Evolutionary conservation across 345 rosid species (phyloP), one percentile per base, ranked within the genome.

Genomic region (Moringa oleifera): DNA sequence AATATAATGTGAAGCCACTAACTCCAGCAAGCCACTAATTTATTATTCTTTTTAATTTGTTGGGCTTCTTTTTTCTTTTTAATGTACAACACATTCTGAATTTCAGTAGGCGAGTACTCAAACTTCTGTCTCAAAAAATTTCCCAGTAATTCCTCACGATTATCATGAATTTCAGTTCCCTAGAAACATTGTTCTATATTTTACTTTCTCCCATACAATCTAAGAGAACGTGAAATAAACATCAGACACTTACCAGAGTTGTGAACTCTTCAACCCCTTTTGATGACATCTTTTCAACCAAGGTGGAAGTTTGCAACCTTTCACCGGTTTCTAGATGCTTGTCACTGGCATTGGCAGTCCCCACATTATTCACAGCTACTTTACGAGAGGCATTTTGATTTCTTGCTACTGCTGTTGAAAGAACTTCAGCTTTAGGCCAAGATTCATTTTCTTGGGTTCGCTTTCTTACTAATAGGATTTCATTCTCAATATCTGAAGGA

Each of bases 311-410:
- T n/a, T 55, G 22, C 47, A 54, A 16, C 36, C 18, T 55, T 51
- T 55, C 58, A 55, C 53, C 69, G 28, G 22, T 70, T 65, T 66
- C 67, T 45, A 59, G 22, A 50, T 66, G 58, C 22, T 63, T 52
- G 22, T 69, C 55, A 59, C 25, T 56, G 17, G 57, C 50, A 46
- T 67, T 68, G 52, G 1, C 58, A 52, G 50, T 59, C 63, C 58
- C 55, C 57, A 55, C 47, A 58, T 64, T 53, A 37, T 65, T 17
- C 19, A 20, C 21, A 67, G 66, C 22, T 55, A 20, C 47, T 0
- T 22, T 51, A 20, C 45, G 57, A 12, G 57, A 15, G 20, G 13
- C 71, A 59, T 47, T 61, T 69, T 59, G 70, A 58, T 51, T 25
- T 59, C 20, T 23, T 51, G 54, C 51, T 2, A 36, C 51, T 51